Evolutionary conservation across 345 rosid species (phyloP), one percentile per base, ranked within the genome.

Genomic region (Linum usitatissimum): DNA sequence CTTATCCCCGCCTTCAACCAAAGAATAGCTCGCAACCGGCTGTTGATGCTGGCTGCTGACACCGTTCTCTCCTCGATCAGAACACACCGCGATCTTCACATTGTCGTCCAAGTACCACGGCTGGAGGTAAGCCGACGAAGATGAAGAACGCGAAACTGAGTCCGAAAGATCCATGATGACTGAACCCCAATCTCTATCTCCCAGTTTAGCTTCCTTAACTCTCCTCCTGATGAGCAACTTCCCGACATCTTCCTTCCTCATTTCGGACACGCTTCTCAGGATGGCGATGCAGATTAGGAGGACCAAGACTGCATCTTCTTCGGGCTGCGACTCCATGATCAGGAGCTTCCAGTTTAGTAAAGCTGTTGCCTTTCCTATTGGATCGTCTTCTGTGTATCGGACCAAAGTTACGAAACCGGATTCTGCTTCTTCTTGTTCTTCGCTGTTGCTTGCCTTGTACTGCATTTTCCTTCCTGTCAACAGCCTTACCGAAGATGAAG

Each of bases 101-200:
- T 73, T 63, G 7, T 89, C 81, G 71, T 89, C 79, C 83, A 81
- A 76, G 65, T 89, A 74, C 98, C 93, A 92, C 0, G 95, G 95
- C 59, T 69, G 81, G 31, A 85, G 69, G 53, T 78, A 74, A 2
- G 84, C 77, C 17, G 88, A 79, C 0, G 80, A 28, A 6, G 81
- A 40, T 2, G 28, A 23, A 23, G 28, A 23, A 23, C 28, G 2
- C 2, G 28, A 23, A 23, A 23, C 28, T 23, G 2, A 23, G 28
- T 23, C 28, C 28, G 28, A 23, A 23, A 0, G 75, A 65, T 80
- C 72, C 31, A 84, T 72, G 0, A 78, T 66, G 13, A 84, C 93
- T 1, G 95, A 87, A 57, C 93, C 93, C 95, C 95, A 92, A 60
- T 89, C 95, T 57, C 86, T 68, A n/a, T 68, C 70, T 34, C 95